Evolutionary conservation across 2,329 filamentous ascomycete species (phyloP).

Genomic region (Hymenoscyphus fraxineus): DNA sequence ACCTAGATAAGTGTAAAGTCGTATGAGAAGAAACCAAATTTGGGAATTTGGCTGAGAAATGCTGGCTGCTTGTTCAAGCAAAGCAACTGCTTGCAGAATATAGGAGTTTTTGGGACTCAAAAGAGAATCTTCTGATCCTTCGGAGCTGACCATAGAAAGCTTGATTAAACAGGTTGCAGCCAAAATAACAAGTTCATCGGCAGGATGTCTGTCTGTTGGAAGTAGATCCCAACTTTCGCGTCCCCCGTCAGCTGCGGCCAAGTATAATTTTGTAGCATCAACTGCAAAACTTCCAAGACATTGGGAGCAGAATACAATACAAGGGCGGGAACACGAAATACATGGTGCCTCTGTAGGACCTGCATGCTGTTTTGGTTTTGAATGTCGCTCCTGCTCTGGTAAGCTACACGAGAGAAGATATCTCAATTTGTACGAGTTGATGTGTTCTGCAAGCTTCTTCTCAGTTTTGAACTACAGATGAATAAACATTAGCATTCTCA

Average conservation of each 20-base stretch:
- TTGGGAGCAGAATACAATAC: conserved; percentile 18
- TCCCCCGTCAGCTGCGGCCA: conserved; percentile 26
- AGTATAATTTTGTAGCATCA: conserved; percentile 24
- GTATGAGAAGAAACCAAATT: conserved; percentile 37
- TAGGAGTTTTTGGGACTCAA: conserved; percentile 19
- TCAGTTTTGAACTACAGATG: conserved; percentile 23
- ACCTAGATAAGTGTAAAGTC: conserved; percentile 38
- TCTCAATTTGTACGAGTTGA: conserved; percentile 30
- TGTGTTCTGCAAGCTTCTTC: conserved; percentile 24
- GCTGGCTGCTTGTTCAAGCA: conserved; percentile 34
- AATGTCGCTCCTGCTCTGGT: conserved; percentile 24
- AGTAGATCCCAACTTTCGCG: conserved; percentile 28
- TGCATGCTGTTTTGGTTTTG: conserved; percentile 12
- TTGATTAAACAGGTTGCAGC: conserved; percentile 34
- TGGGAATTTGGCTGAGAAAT: conserved; percentile 39
- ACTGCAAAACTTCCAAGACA: conserved; percentile 25
- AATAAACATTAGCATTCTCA: not conserved
- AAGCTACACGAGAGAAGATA: conserved; percentile 29
- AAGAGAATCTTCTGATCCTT: conserved; percentile 13
- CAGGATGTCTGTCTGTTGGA: conserved; percentile 35
- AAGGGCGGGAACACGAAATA: conserved; percentile 22
- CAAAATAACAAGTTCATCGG: conserved; percentile 34
- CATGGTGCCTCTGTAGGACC: conserved; percentile 13
- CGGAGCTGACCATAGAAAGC: conserved; percentile 19
- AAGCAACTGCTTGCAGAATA: conserved; percentile 31